These are phyloP conservation scores for Eucalyptus melliodora DNA, from an alignment of 345 rosid genomes.

Conservation along the genomic window DNA sequence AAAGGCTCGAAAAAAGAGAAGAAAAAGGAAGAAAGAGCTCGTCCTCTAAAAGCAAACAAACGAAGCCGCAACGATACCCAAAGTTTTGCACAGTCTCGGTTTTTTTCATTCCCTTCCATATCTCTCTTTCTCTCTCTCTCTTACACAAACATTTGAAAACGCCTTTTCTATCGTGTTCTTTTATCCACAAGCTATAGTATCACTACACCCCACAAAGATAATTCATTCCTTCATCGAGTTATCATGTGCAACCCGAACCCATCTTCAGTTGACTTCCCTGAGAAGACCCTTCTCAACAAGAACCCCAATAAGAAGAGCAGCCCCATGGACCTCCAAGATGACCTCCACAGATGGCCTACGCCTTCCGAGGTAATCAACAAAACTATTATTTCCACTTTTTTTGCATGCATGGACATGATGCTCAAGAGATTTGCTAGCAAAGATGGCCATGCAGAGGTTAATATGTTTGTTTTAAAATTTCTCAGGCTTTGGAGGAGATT, in stretches of 20 bases:
- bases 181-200: not conserved
- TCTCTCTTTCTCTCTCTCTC: not conserved
- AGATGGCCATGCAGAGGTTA: not conserved
- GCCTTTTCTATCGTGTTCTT: not conserved
- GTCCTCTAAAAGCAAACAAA: not conserved
- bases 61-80: not conserved
- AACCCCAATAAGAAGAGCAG: conserved; percentile 16
- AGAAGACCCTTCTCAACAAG: conserved; percentile 16
- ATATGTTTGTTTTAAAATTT: not conserved
- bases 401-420: not conserved
- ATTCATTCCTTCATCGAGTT: not conserved
- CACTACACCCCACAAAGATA: not conserved
- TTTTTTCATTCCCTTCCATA: not conserved
- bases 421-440: not conserved
- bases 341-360: conserved; percentile 67
- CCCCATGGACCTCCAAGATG: conserved; percentile 1
- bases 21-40: not conserved
- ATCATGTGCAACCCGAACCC: conserved; percentile 55
- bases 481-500: conserved; percentile 70
- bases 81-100: not conserved
- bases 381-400: not conserved
- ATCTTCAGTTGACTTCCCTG: conserved; percentile 35
- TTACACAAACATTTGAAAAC: not conserved
- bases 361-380: conserved; percentile 55
- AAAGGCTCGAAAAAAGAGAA: not conserved